Base-by-base conservation (phyloP, 2,329 filamentous ascomycete genomes). In the Albophoma yamanashiensis region DNA sequence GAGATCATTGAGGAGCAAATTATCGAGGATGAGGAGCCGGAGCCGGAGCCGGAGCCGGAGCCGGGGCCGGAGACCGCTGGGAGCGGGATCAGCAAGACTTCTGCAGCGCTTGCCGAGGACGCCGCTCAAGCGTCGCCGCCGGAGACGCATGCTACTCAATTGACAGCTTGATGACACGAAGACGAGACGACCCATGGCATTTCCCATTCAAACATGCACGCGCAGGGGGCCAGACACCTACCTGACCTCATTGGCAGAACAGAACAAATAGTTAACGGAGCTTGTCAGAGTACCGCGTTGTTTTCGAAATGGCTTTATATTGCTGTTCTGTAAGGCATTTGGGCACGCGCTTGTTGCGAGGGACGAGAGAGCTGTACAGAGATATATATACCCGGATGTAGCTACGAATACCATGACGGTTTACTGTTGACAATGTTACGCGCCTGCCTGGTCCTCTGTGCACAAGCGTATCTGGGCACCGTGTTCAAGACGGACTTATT, bases 1-100 rank as follows among this genome's bases (percentile, higher is more conserved):
- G 78, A 80, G 63, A 73, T 67, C 55, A 72, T 78, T 22, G 75
- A 79, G 58, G 78, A 80, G 62, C 77, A 79, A 56, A 76, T 80
- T 47, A 75, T 77, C 60, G 77, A 78, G 62, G 75, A 76, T 31
- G 72, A 73, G 20, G 73, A 72, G 60, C 59, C 64, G 15, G 67
- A 68, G 15, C 58, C 58, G 15, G 73, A 72, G 61, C 59, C 64
- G 15, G 67, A 68, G 15, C 27, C 27, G 27, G 67, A 68, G 15
- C 58, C 58, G 15, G 73, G 71, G 60, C 58, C 64, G 15, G 67
- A 68, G 15, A 57, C 58, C n/a, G 59, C 58, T 22, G 50, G 56
- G 38, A 47, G 55, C 9, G 39, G 55, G 5, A 36, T 59, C 38
- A 50, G 59, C 55, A 58, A 60, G 50, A 40, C 60, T 45, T 27